Evolutionary conservation across 176 grass and related monocot species (phyloP).

Genomic region (Zoysia japonica): DNA sequence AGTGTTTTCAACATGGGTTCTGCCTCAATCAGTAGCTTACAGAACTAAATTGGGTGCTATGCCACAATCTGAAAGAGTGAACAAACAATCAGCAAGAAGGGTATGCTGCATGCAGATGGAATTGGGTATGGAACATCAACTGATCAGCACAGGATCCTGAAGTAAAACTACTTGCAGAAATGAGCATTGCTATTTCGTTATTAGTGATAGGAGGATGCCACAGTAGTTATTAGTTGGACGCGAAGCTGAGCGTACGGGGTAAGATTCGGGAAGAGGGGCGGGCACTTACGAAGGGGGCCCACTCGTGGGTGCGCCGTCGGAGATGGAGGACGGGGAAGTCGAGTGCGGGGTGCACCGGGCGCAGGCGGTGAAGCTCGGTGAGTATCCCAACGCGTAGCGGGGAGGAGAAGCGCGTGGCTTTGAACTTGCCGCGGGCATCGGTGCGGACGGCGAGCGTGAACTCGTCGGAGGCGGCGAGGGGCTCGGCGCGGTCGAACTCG

Average conservation of each 20-base stretch:
- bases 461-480: slow-evolving; percentile 39
- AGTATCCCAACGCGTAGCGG: slow-evolving; percentile 79
- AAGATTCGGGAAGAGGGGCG: not conserved
- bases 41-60: not conserved
- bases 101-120: not conserved
- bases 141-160: not conserved
- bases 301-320: slow-evolving; percentile 75
- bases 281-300: slow-evolving; percentile 81
- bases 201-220: not conserved
- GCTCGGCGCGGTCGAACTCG: too few species aligned
- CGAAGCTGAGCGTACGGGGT: too few species aligned
- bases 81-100: not conserved
- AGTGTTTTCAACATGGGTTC: not conserved
- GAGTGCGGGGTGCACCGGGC: slow-evolving; percentile 44
- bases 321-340: slow-evolving; percentile 94
- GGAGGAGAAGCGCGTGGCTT: slow-evolving; percentile 79
- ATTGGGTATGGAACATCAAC: slow-evolving; percentile 28
- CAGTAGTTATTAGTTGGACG: not conserved
- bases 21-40: slow-evolving; percentile 10
- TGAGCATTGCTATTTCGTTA: slow-evolving; percentile 5
- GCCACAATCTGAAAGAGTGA: slow-evolving; percentile 4
- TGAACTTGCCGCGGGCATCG: slow-evolving; percentile 78
- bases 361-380: slow-evolving; percentile 83
- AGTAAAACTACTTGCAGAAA: slow-evolving; percentile 5
- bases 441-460: slow-evolving; percentile 40